Evolutionary conservation across 2,329 filamentous ascomycete genomes (phyloP).

Genomic region (Trichoderma sp.): DNA sequence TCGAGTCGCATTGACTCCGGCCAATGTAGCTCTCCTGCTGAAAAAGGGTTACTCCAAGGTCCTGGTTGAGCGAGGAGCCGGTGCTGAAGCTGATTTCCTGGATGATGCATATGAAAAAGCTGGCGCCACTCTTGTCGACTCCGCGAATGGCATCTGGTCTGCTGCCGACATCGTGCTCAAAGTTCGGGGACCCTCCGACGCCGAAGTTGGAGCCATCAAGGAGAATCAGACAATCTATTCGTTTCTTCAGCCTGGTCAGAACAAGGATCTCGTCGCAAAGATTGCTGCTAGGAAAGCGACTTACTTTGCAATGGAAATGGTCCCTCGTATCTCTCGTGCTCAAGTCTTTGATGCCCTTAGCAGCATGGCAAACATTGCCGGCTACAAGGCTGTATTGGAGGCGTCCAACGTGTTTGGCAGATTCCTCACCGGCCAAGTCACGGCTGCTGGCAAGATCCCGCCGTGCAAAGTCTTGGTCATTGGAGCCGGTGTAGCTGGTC

Average conservation of each 20-base stretch:
- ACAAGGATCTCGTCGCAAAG: slow-evolving; percentile 69
- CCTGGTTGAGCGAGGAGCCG: slow-evolving; percentile 78
- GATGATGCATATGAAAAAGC: slow-evolving; percentile 75
- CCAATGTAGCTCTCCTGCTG: slow-evolving; percentile 75
- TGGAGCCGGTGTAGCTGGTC: slow-evolving; percentile 81
- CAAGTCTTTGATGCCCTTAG: slow-evolving; percentile 86
- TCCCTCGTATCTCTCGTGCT: slow-evolving; percentile 83
- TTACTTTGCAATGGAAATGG: slow-evolving; percentile 87
- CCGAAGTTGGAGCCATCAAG: slow-evolving; percentile 66
- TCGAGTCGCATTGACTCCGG: slow-evolving; percentile 79
- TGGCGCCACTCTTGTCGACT: slow-evolving; percentile 73
- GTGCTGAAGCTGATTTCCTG: slow-evolving; percentile 70
- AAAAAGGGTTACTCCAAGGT: slow-evolving; percentile 82
- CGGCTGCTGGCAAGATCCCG: slow-evolving; percentile 85
- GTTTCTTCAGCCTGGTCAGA: slow-evolving; percentile 79
- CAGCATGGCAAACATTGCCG: slow-evolving; percentile 92
- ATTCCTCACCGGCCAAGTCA: slow-evolving; percentile 85
- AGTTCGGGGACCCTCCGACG: slow-evolving; percentile 69
- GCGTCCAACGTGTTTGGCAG: slow-evolving; percentile 86
- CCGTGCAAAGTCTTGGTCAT: slow-evolving; percentile 89
- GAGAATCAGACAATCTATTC: slow-evolving; percentile 74
- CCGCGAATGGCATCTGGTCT: slow-evolving; percentile 65
- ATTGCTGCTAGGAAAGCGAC: slow-evolving; percentile 70
- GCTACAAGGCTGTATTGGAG: slow-evolving; percentile 88
- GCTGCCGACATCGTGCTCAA: slow-evolving; percentile 79